Evolutionary conservation across 768 basidiomycete genomes (phyloP), one percentile per base, ranked within the genome.

Genomic region (Rhodocollybia butyracea): DNA sequence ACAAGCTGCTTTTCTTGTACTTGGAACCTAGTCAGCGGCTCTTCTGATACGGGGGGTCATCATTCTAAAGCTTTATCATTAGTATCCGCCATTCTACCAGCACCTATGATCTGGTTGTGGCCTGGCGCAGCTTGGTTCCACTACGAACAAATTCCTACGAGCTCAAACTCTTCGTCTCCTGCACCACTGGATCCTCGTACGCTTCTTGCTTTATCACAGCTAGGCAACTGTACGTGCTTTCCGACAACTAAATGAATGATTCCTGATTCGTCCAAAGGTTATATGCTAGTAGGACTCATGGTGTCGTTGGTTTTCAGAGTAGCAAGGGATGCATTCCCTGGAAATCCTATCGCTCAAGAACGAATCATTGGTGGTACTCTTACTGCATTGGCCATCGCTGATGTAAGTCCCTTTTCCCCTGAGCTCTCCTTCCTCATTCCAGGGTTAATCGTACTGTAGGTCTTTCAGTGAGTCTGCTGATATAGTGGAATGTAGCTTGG

Each of bases 271-370:
- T 11, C 7, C 6, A 34, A 43, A 88, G 86, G 84, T 60, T 88
- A 85, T 61, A 61, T 86, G 55, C 70, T 88, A 1, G 69, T 88
- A 1, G 82, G 81, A 21, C 66, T 89, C 55, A 73, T 88, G 41
- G 83, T 85, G 8, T 79, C 83, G 3, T 62, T 89, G 22, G 84
- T 84, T 7, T 87, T 88, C 64, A 81, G 88, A 24, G 84, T 83
- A 2, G 74, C 85, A 26, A 71, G 85, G 54, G 84, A 89, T 60
- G 71, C 83, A 1, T 65, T 89, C 12, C 75, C 76, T 0, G 60
- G 78, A 42, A 76, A 86, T 61, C 82, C 79, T 2, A 74, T 73
- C 19, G 80, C 80, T 2, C 88, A 89, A 64, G 88, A 91, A 62
- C 80, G 80, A 46, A 79, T 91, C 51, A 61, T 89, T 8, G 86